phyloP scores from a whole-genome alignment of 371 early-diverging fungal species.

The Mortierella sp. region DNA sequence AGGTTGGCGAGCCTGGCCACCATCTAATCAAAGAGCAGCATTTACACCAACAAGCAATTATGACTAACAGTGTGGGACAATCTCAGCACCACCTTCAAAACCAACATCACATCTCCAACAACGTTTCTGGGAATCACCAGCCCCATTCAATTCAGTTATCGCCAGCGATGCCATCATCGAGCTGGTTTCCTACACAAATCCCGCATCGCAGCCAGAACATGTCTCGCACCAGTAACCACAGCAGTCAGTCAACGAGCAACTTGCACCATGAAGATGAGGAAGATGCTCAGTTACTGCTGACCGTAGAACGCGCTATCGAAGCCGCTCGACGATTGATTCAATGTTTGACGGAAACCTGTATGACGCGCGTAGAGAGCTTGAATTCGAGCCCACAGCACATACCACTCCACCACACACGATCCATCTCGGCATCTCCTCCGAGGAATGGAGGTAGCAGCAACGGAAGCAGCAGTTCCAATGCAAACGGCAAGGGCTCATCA shows the following conservation, averaged over 20 bases:
- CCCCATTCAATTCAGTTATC: constrained; percentile 40
- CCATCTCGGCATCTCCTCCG: constrained; percentile 46
- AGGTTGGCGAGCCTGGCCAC: constrained; percentile 24
- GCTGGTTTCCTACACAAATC: constrained; percentile 32
- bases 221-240: constrained; percentile 51
- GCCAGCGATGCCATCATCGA: constrained; percentile 33
- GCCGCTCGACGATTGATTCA: constrained; percentile 48
- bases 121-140: constrained; percentile 17
- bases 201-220: constrained; percentile 53
- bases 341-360: constrained; percentile 43
- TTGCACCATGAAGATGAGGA: constrained; percentile 42
- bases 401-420: constrained; percentile 23
- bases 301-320: constrained; percentile 49
- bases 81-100: constrained; percentile 20
- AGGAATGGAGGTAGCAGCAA: constrained; percentile 31
- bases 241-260: constrained; percentile 26
- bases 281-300: constrained; percentile 34
- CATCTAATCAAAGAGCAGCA: constrained; percentile 20
- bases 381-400: constrained; percentile 31
- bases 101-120: constrained; percentile 16
- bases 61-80: neutral
- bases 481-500: constrained; percentile 5
- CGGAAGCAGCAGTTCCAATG: constrained; percentile 12
- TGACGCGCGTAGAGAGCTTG: constrained; percentile 37
- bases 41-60: constrained; percentile 13